Conservation (phyloP, 2,329 filamentous ascomycete species). For the Lomentospora prolificans region DNA sequence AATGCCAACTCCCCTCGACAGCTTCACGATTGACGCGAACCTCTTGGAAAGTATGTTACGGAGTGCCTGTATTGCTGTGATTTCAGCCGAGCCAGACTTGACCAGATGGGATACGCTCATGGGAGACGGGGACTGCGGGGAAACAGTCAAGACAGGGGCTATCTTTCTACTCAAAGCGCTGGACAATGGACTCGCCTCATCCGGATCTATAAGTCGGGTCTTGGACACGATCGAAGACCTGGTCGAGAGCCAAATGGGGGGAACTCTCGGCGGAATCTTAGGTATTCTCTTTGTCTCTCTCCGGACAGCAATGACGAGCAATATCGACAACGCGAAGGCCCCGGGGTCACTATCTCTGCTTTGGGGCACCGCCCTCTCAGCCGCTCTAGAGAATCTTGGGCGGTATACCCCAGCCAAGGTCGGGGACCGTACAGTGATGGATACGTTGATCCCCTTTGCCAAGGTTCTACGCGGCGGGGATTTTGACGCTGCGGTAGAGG, state of each 20-base stretch:
- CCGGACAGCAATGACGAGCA: slow-evolving; percentile 23
- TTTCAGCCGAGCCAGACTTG: slow-evolving; percentile 51
- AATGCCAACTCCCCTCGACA: slow-evolving; percentile 21
- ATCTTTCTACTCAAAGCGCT: slow-evolving; percentile 36
- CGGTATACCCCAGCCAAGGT: slow-evolving; percentile 45
- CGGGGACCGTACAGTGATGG: slow-evolving; percentile 48
- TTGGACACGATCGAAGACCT: slow-evolving; percentile 42
- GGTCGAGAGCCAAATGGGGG: slow-evolving; percentile 46
- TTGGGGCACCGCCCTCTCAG: slow-evolving; percentile 32
- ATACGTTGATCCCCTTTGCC: slow-evolving; percentile 45
- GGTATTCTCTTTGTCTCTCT: slow-evolving; percentile 45
- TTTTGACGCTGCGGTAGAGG: slow-evolving; percentile 46
- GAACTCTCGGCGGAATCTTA: slow-evolving; percentile 40
- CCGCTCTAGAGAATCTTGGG: slow-evolving; percentile 34
- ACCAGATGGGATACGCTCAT: slow-evolving; percentile 54
- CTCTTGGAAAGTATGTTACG: slow-evolving; percentile 46
- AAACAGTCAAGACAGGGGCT: slow-evolving; percentile 47
- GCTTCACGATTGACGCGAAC: slow-evolving; percentile 36
- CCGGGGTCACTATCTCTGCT: slow-evolving; percentile 21
- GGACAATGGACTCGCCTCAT: slow-evolving; percentile 24
- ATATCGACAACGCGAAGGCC: slow-evolving; percentile 15
- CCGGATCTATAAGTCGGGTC: slow-evolving; percentile 35
- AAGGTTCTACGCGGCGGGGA: slow-evolving; percentile 34
- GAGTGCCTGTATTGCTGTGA: slow-evolving; percentile 39
- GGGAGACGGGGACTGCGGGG: slow-evolving; percentile 58